Percentiles rank a stretch among this genome's conserved stretches.
Evolutionary conservation across 2,329 filamentous ascomycete genomes (phyloP).

Genomic region (Neofusicoccum sp.): DNA sequence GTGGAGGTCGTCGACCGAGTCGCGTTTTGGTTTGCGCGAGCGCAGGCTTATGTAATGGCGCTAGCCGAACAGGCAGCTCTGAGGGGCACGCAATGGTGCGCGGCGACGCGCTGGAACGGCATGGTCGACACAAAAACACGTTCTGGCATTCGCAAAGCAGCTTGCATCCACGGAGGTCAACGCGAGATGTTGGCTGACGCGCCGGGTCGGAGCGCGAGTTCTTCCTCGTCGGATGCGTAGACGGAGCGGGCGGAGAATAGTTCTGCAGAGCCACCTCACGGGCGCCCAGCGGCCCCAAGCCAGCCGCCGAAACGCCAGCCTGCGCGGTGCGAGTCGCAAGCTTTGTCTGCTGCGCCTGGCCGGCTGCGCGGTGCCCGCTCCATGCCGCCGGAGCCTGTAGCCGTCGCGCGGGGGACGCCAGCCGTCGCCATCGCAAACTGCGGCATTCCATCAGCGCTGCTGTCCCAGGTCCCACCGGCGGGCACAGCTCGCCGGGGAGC

Average conservation of each 20-base stretch:
- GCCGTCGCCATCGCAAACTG: background rate
- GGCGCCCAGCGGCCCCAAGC: too few relatives aligned
- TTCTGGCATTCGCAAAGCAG: conserved; percentile 1
- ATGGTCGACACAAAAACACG: conserved; percentile 5
- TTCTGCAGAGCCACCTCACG: background rate
- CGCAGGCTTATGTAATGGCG: conserved; percentile 19
- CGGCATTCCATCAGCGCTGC: background rate
- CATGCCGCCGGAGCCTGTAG: background rate
- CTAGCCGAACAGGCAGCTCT: conserved; percentile 17
- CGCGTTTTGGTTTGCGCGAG: conserved; percentile 16
- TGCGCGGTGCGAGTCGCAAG: too few relatives aligned
- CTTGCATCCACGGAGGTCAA: background rate
- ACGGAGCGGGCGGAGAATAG: background rate
- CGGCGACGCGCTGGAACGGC: background rate
- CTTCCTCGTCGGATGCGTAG: conserved; percentile 4
- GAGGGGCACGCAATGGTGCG: conserved; percentile 6
- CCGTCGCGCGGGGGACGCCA: background rate
- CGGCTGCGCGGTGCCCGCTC: background rate
- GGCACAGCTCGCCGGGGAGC: too few relatives aligned
- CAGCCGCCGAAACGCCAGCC: too few relatives aligned
- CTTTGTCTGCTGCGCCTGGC: too few relatives aligned
- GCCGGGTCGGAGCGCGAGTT: conserved; percentile 13
- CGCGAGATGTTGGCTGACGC: conserved; percentile 15
- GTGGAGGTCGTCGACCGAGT: conserved; percentile 23
- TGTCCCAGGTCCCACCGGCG: background rate